Percentiles rank a stretch among this genome's conserved stretches.
Conservation (phyloP, 352 stramenopile species). For the Phytophthora lateralis region DNA sequence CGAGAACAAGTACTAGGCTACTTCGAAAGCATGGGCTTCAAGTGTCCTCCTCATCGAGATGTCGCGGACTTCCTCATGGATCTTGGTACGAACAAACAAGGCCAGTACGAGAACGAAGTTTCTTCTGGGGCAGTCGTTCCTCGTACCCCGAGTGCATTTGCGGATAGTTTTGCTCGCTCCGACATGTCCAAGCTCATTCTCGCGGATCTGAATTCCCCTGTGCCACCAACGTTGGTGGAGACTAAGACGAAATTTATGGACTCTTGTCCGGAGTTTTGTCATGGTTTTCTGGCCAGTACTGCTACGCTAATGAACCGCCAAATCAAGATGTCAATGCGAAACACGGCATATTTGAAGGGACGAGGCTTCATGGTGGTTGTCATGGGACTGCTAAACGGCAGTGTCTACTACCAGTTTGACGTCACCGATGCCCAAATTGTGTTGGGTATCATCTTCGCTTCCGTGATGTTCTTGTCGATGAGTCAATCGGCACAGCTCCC, state of each 20-base stretch:
- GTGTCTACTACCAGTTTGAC: slow-evolving; percentile 49
- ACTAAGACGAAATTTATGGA: slow-evolving; percentile 81
- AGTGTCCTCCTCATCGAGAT: slow-evolving; percentile 34
- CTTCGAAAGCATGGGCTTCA: slow-evolving; percentile 68
- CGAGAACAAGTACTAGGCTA: slow-evolving; percentile 63
- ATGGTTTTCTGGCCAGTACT: slow-evolving; percentile 28
- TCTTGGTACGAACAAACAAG: slow-evolving; percentile 37
- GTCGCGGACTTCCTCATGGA: slow-evolving; percentile 45
- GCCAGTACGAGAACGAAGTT: slow-evolving; percentile 28
- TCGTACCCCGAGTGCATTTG: slow-evolving; percentile 24
- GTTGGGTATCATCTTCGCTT: slow-evolving; percentile 76
- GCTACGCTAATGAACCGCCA: slow-evolving; percentile 44
- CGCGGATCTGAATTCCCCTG: slow-evolving; percentile 4
- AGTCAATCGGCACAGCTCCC: slow-evolving; percentile 71
- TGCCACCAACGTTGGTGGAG: slow-evolving; percentile 7
- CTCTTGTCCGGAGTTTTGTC: slow-evolving; percentile 31
- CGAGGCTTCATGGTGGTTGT: slow-evolving; percentile 38
- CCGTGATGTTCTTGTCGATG: slow-evolving; percentile 72
- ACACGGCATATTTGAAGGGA: slow-evolving; percentile 39
- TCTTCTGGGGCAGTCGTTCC: not conserved
- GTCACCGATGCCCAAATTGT: slow-evolving; percentile 34
- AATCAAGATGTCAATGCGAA: slow-evolving; percentile 51
- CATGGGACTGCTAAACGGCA: slow-evolving; percentile 41
- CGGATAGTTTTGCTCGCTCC: slow-evolving; percentile 17
- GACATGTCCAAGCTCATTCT: slow-evolving; percentile 6